phyloP scores from a whole-genome alignment of 2,329 filamentous ascomycete genomes.

The Pezicula rhizophila region DNA sequence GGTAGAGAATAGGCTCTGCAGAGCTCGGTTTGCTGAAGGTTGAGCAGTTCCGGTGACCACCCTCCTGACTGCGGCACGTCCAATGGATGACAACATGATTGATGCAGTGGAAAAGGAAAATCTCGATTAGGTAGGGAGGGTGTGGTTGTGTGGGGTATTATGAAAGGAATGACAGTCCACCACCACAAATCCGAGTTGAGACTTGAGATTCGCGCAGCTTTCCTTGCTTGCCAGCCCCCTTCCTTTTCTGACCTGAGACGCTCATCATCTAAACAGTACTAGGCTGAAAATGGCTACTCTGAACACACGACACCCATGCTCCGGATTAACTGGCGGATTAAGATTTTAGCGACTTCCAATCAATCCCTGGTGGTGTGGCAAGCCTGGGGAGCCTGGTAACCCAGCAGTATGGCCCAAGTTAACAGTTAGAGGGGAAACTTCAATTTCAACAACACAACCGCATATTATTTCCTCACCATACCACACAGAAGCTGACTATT shows the following conservation, averaged over 20 bases:
- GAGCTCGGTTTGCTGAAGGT: slow-evolving; percentile 21
- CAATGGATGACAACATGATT: slow-evolving; percentile 27
- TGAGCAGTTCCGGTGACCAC: slow-evolving; percentile 13
- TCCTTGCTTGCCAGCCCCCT: slow-evolving; percentile 11
- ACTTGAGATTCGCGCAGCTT: background rate
- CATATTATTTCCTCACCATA: background rate
- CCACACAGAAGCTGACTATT: background rate
- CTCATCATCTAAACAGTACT: slow-evolving; percentile 7
- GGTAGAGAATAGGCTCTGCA: slow-evolving; percentile 15
- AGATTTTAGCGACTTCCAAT: no score
- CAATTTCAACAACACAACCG: background rate
- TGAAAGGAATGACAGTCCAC: background rate
- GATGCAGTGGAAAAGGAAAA: background rate
- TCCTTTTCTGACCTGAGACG: slow-evolving; percentile 11
- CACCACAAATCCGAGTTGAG: background rate
- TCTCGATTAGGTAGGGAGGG: background rate
- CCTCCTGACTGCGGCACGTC: slow-evolving; percentile 25
- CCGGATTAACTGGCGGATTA: background rate
- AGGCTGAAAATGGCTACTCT: background rate
- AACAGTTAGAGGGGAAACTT: background rate
- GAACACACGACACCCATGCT: background rate
- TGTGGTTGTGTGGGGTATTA: background rate
- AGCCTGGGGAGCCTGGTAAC: no score
- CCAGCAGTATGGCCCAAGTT: no score
- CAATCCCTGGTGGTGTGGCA: no score